Conservation (phyloP, 805 yeast species). For the Candida odintsovae region DNA sequence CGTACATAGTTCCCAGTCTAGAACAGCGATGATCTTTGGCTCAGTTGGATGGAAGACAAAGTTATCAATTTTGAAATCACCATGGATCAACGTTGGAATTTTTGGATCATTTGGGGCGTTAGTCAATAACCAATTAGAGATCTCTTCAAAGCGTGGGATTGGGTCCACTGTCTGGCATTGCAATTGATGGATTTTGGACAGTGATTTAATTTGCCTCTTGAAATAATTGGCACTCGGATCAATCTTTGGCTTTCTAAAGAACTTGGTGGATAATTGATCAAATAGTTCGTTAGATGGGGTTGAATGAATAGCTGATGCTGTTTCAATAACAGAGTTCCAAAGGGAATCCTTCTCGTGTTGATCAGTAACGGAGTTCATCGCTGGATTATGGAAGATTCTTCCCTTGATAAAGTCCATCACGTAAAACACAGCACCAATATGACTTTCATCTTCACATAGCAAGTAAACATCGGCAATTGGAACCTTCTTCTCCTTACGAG, state of each 20-base stretch:
- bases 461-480: conserved; percentile 51
- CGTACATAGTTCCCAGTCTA: conserved; percentile 65
- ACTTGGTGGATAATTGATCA: conserved; percentile 36
- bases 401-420: conserved; percentile 58
- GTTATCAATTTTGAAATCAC: conserved; percentile 62
- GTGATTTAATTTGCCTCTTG: conserved; percentile 46
- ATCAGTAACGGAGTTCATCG: conserved; percentile 31
- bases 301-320: conserved; percentile 44
- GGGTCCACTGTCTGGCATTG: conserved; percentile 36
- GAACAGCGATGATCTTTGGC: conserved; percentile 44
- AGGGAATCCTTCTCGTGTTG: conserved; percentile 24
- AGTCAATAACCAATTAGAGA: conserved; percentile 35
- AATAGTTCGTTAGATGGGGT: conserved; percentile 39
- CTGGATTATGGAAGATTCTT: conserved; percentile 48
- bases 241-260: conserved; percentile 28
- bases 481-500: conserved; percentile 24
- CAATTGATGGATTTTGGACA: conserved; percentile 35
- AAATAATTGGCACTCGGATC: conserved; percentile 35
- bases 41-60: conserved; percentile 52
- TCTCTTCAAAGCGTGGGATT: conserved; percentile 41
- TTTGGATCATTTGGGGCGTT: conserved; percentile 44
- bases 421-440: conserved; percentile 52
- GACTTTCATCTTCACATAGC: conserved; percentile 50
- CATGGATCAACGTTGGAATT: conserved; percentile 46
- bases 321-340: conserved; percentile 45